phyloP scores from a whole-genome alignment of 164 flowering plant species.

The Euptelea pleiosperma region DNA sequence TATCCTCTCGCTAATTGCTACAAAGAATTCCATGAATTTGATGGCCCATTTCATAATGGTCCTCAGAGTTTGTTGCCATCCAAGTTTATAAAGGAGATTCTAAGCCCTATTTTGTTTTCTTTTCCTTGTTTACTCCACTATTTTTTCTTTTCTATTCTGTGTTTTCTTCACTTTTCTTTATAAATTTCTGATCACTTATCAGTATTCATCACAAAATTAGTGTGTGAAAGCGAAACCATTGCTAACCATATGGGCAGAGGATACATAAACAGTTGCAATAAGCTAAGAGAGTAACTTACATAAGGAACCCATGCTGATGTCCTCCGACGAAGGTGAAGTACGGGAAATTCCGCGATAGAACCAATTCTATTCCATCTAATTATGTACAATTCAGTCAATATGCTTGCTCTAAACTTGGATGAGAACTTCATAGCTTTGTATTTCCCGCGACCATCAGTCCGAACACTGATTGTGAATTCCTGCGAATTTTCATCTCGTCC shows the following conservation, averaged over 20 bases:
- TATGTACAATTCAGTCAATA: constrained; percentile 80
- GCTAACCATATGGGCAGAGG: neutral
- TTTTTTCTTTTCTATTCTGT: neutral
- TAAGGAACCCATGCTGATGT: constrained; percentile 74
- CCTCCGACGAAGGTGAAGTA: constrained; percentile 75
- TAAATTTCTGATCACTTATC: too few relatives aligned
- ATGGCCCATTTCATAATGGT: too few relatives aligned
- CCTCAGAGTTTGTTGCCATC: too few relatives aligned
- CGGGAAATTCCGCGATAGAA: constrained; percentile 69
- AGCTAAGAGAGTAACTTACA: constrained; percentile 51
- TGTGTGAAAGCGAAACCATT: too few relatives aligned
- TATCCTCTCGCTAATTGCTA: too few relatives aligned
- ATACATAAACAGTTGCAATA: neutral
- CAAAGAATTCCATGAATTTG: too few relatives aligned
- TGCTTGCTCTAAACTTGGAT: constrained; percentile 72
- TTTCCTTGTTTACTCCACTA: neutral
- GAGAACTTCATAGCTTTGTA: constrained; percentile 83
- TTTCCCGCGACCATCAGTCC: constrained; percentile 91
- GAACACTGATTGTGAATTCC: constrained; percentile 74
- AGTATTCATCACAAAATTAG: too few relatives aligned
- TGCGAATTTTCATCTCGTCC: constrained; percentile 74
- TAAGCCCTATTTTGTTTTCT: neutral
- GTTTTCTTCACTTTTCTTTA: too few relatives aligned
- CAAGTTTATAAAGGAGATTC: too few relatives aligned
- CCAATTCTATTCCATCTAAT: constrained; percentile 51